Evolutionary conservation across 1,139 yeast species (phyloP).

Genomic region (Yamadazyma pseudoaaseri): DNA sequence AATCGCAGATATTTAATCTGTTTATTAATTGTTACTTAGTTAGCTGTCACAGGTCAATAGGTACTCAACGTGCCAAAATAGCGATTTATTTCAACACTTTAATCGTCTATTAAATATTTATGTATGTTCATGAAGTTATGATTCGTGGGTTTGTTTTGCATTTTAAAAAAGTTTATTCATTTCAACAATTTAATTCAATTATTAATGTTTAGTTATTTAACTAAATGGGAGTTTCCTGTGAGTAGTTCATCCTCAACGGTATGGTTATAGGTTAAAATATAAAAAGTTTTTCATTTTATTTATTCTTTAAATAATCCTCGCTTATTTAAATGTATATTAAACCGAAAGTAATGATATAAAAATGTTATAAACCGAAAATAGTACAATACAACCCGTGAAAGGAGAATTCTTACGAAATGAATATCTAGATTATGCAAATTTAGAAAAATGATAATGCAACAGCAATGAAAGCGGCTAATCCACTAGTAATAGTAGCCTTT

Average conservation of each 20-base stretch:
- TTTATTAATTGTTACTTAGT: slow-evolving; percentile 1
- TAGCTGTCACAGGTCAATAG: slow-evolving; percentile 5
- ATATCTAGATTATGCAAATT: too few species aligned
- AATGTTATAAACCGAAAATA: too few species aligned
- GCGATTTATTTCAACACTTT: slow-evolving; percentile 16
- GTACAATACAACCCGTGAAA: too few species aligned
- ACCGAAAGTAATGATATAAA: too few species aligned
- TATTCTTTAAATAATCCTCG: too few species aligned
- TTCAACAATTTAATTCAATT: slow-evolving; percentile 13
- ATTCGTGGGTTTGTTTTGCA: slow-evolving; percentile 11
- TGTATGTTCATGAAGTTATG: slow-evolving; percentile 8
- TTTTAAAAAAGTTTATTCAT: slow-evolving; percentile 13
- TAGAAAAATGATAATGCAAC: slow-evolving; percentile 10
- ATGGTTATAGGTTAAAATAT: slow-evolving; percentile 11
- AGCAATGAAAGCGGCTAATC: slow-evolving; percentile 7
- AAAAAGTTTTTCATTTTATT: too few species aligned
- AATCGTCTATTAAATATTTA: slow-evolving; percentile 4
- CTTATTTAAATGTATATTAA: too few species aligned
- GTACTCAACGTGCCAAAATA: slow-evolving; percentile 19
- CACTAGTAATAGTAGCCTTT: slow-evolving; percentile 6
- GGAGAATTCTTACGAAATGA: too few species aligned
- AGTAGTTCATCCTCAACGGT: slow-evolving; percentile 26
- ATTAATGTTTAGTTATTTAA: slow-evolving; percentile 2
- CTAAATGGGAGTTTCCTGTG: slow-evolving; percentile 21
- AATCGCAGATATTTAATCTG: slow-evolving; percentile 3